Conservation (phyloP, 2,329 filamentous ascomycete genomes). For the Cercospora brassicicola region DNA sequence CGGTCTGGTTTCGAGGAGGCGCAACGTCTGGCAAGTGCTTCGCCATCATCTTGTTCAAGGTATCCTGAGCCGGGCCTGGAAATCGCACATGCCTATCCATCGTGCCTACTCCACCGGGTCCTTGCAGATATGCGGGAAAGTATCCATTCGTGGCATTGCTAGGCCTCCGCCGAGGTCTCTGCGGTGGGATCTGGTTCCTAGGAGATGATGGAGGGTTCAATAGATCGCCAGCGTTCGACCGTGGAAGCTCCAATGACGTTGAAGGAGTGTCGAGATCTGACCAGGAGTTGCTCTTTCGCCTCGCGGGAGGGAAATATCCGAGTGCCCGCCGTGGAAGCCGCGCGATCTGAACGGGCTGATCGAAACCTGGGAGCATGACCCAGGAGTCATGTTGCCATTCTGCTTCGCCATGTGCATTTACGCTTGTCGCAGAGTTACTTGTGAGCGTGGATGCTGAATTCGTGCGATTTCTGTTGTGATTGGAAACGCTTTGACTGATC, state of each 20-base stretch:
- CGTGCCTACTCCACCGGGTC: conserved; percentile 85
- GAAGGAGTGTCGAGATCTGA: conserved; percentile 65
- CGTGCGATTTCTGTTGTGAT: conserved; percentile 38
- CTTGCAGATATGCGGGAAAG: conserved; percentile 62
- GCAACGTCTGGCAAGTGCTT: conserved; percentile 79
- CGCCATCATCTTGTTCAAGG: conserved; percentile 78
- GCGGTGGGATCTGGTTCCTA: conserved; percentile 39
- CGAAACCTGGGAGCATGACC: conserved; percentile 74
- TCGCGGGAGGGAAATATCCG: conserved; percentile 86
- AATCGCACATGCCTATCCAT: conserved; percentile 68
- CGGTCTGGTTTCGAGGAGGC: conserved; percentile 57
- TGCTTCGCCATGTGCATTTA: conserved; percentile 58
- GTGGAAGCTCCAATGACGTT: conserved; percentile 62
- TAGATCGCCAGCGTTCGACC: conserved; percentile 42
- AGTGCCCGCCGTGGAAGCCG: conserved; percentile 76
- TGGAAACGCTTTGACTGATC: conserved; percentile 6
- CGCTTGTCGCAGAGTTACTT: conserved; percentile 39
- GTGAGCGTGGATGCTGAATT: conserved; percentile 41
- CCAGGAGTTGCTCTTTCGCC: conserved; percentile 77
- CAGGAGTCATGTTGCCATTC: conserved; percentile 87
- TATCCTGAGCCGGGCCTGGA: conserved; percentile 80
- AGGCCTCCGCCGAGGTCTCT: conserved; percentile 43
- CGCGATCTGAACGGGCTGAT: conserved; percentile 77
- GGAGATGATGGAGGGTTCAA: conserved; percentile 36
- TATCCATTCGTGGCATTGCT: conserved; percentile 44